Evolutionary conservation across 2,329 filamentous ascomycete species (phyloP).

Genomic region (Colletotrichum tofieldiae): DNA sequence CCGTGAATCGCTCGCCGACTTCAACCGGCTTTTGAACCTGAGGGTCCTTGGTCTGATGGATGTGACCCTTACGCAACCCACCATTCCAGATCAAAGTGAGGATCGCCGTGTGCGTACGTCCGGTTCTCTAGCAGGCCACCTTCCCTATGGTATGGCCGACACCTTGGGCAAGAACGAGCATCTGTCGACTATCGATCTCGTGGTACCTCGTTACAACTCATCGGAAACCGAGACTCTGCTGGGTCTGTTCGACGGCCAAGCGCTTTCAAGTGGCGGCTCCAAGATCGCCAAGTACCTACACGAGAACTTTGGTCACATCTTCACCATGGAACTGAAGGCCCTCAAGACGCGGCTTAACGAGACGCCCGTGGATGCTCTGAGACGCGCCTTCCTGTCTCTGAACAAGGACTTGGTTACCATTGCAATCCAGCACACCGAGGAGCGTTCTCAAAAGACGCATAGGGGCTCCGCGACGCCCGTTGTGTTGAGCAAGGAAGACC

Average conservation of each 20-base stretch:
- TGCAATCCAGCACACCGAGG: slow-evolving; percentile 85
- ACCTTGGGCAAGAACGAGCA: slow-evolving; percentile 94
- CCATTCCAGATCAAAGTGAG: slow-evolving; percentile 94
- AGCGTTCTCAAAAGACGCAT: slow-evolving; percentile 76
- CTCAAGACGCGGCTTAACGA: slow-evolving; percentile 79
- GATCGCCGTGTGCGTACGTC: slow-evolving; percentile 97
- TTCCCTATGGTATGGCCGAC: slow-evolving; percentile 98
- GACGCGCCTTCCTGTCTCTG: slow-evolving; percentile 87
- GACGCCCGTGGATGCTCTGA: slow-evolving; percentile 84
- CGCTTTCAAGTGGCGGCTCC: slow-evolving; percentile 89
- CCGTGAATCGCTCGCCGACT: slow-evolving; percentile 86
- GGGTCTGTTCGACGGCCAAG: slow-evolving; percentile 96
- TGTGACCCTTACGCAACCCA: slow-evolving; percentile 93
- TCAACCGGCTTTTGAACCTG: slow-evolving; percentile 86
- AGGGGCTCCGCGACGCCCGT: slow-evolving; percentile 81
- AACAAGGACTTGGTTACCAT: slow-evolving; percentile 95
- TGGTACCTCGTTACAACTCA: slow-evolving; percentile 92
- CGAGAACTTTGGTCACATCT: slow-evolving; percentile 92
- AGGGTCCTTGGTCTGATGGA: slow-evolving; percentile 96
- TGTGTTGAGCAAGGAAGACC: slow-evolving; percentile 88
- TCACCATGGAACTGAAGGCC: slow-evolving; percentile 84
- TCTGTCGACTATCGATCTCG: slow-evolving; percentile 94
- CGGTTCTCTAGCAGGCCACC: slow-evolving; percentile 89
- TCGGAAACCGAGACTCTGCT: slow-evolving; percentile 91
- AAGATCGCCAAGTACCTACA: slow-evolving; percentile 97